phyloP scores from a whole-genome alignment of 2,329 filamentous ascomycete species.

The Nemania bipapillata region DNA sequence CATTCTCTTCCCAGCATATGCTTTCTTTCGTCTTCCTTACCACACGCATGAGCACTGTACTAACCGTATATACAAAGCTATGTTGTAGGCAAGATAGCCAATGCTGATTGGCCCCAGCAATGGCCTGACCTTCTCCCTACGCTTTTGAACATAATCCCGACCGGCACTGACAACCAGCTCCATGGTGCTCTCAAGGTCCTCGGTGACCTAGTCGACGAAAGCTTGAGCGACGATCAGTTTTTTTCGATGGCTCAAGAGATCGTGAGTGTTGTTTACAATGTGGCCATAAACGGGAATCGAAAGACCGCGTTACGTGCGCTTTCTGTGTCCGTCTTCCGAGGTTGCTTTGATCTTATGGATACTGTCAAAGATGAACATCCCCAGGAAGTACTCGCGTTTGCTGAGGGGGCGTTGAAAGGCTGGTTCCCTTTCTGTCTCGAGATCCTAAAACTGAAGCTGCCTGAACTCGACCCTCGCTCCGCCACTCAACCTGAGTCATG shows the following conservation, averaged over 20 bases:
- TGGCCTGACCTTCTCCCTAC: constrained; percentile 91
- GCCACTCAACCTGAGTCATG: constrained; percentile 72
- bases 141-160: constrained; percentile 79
- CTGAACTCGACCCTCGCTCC: constrained; percentile 69
- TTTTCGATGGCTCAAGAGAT: constrained; percentile 88
- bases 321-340: constrained; percentile 88
- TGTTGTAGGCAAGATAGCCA: constrained; percentile 92
- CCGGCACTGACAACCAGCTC: constrained; percentile 79
- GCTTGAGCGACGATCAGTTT: constrained; percentile 93
- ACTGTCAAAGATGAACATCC: constrained; percentile 96
- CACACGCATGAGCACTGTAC: not conserved
- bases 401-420: constrained; percentile 80
- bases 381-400: constrained; percentile 85
- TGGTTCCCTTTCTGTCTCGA: constrained; percentile 93
- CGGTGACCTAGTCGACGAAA: constrained; percentile 89
- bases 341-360: constrained; percentile 93
- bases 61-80: constrained; percentile 54
- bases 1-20: constrained; percentile 18
- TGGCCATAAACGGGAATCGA: constrained; percentile 79
- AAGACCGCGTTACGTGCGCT: constrained; percentile 82
- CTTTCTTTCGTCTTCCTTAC: not conserved
- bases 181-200: constrained; percentile 91
- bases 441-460: constrained; percentile 78
- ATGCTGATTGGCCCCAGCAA: constrained; percentile 89
- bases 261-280: constrained; percentile 82